Percentiles rank a stretch among this genome's conserved stretches.
Evolutionary conservation across 2,329 filamentous ascomycete species (phyloP).

Genomic region (Clonostachys rosea): DNA sequence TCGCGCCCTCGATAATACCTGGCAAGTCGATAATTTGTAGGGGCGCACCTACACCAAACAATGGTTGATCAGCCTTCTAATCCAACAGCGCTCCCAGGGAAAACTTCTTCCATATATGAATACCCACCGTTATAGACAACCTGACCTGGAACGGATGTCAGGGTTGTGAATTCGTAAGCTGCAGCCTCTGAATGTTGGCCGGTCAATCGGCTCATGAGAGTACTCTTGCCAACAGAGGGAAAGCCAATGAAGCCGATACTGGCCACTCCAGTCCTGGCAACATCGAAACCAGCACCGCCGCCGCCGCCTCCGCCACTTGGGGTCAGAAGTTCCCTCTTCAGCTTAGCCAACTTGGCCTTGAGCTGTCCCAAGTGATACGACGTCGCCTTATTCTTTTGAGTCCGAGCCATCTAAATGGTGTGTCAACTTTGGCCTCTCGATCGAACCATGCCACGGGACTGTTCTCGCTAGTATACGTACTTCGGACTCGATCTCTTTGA

Average conservation of each 20-base stretch:
- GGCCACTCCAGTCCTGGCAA: constrained; percentile 94
- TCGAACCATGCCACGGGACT: constrained; percentile 2
- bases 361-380: constrained; percentile 92
- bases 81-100: not conserved
- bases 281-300: constrained; percentile 88
- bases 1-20: constrained; percentile 97
- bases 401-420: constrained; percentile 74
- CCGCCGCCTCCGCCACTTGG: constrained; percentile 81
- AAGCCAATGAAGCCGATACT: constrained; percentile 98
- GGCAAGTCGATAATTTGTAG: constrained; percentile 98
- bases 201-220: constrained; percentile 89
- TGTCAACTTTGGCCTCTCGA: not conserved
- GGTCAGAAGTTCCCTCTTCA: constrained; percentile 92
- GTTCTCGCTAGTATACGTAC: constrained; percentile 41
- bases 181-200: constrained; percentile 96
- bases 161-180: constrained; percentile 96
- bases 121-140: constrained; percentile 79
- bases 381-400: constrained; percentile 96
- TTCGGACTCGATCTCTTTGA: constrained; percentile 95
- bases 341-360: constrained; percentile 96
- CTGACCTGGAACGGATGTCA: constrained; percentile 95
- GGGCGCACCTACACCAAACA: constrained; percentile 61
- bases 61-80: not conserved
- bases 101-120: not conserved
- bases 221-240: constrained; percentile 97